Percentiles rank a stretch among this genome's conserved stretches.
Evolutionary conservation across 257 asterid genomes (phyloP).

Genomic region (Capsicum pubescens): DNA sequence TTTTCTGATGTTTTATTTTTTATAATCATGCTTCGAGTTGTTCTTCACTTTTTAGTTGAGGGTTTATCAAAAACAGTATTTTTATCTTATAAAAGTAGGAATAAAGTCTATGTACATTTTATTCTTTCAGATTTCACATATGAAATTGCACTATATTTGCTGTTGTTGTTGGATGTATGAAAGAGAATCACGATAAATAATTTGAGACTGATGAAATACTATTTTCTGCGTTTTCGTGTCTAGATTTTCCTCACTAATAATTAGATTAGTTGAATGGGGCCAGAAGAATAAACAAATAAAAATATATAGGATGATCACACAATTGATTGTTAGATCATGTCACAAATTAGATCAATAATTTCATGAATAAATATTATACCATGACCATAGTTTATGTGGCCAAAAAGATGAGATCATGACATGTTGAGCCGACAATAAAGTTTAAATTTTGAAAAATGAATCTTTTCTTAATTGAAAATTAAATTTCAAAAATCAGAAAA

Average conservation of each 20-base stretch:
- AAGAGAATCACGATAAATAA: background rate
- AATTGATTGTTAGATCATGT: constrained; percentile 7
- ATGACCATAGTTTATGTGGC: constrained; percentile 1
- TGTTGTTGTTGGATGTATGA: no score
- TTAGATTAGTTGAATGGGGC: background rate
- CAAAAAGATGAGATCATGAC: constrained; percentile 11
- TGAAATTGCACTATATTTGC: no score
- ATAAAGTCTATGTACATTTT: no score
- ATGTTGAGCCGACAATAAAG: constrained; percentile 7
- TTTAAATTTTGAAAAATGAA: background rate
- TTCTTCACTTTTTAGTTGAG: no score
- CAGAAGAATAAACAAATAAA: background rate
- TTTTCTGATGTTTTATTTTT: no score
- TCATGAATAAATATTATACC: constrained; percentile 3
- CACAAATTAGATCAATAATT: background rate
- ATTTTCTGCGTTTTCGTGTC: background rate
- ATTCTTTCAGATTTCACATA: no score
- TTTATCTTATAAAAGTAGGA: no score
- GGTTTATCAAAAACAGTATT: no score
- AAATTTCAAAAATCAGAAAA: background rate
- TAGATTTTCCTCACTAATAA: background rate
- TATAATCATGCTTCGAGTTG: no score
- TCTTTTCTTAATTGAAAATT: background rate
- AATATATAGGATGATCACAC: background rate
- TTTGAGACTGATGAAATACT: background rate